A percentile compares a stretch with the other conserved stretches of the same genome.
Evolutionary conservation across 1,139 yeast genomes (phyloP).

Genomic region (Yamadazyma diddensiae): DNA sequence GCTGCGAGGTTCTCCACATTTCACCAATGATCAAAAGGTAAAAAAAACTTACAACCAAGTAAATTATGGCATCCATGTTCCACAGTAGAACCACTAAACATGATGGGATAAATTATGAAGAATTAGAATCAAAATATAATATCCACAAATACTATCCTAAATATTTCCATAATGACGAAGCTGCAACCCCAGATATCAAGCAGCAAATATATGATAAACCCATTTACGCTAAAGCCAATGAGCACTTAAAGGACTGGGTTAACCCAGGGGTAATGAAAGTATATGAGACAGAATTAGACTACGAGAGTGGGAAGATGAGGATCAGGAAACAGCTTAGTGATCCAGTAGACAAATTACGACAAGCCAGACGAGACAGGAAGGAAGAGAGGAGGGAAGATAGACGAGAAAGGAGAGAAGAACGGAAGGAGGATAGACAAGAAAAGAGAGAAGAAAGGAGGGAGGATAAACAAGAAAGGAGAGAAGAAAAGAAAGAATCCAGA

Average conservation of each 20-base stretch:
- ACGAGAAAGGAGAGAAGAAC: conserved; percentile 9
- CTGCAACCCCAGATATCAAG: conserved; percentile 36
- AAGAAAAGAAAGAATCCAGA: neutral
- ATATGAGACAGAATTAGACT: conserved; percentile 18
- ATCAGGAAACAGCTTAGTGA: conserved; percentile 14
- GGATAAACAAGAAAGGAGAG: conserved; percentile 3
- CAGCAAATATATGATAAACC: conserved; percentile 39
- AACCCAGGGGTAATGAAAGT: conserved; percentile 18
- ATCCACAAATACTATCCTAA: conserved; percentile 41
- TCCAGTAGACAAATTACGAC: too few species aligned
- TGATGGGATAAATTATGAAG: conserved; percentile 31
- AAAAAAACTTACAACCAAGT: neutral
- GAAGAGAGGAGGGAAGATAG: conserved; percentile 12
- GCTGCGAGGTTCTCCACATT: neutral
- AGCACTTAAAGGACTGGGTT: conserved; percentile 23
- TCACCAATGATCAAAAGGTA: neutral
- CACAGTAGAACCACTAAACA: conserved; percentile 12
- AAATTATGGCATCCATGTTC: conserved; percentile 7
- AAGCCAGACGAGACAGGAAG: conserved; percentile 5
- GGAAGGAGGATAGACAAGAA: conserved; percentile 8
- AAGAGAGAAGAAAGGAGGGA: conserved; percentile 13
- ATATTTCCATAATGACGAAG: conserved; percentile 38
- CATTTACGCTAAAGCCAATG: conserved; percentile 40
- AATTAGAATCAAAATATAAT: conserved; percentile 32
- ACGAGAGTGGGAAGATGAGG: conserved; percentile 14